Evolutionary conservation across 495 filamentous ascomycete genomes (phyloP).

Genomic region (Venustampulla echinocandica): DNA sequence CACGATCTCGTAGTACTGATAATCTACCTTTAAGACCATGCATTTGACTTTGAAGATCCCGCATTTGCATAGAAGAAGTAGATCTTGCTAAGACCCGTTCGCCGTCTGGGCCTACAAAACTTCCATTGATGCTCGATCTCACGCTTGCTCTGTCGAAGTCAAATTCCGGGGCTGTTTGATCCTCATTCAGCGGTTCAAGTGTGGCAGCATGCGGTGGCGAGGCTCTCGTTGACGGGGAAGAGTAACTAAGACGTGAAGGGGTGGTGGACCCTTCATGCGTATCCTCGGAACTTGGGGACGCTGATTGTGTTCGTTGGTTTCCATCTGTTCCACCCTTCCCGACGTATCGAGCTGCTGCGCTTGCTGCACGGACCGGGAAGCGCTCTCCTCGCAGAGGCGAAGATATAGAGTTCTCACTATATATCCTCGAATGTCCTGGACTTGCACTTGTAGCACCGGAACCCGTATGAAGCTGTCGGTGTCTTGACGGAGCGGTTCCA

Average conservation of each 20-base stretch:
- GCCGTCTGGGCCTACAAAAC: slow-evolving; percentile 11
- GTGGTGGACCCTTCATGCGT: slow-evolving; percentile 1
- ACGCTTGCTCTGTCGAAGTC: slow-evolving; percentile 11
- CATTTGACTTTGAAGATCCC: slow-evolving; percentile 85
- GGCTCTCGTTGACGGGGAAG: slow-evolving; percentile 9
- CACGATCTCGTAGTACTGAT: slow-evolving; percentile 72
- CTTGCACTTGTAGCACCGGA: slow-evolving; percentile 21
- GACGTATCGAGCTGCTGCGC: slow-evolving; percentile 19
- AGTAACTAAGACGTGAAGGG: neutral
- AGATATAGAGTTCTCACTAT: slow-evolving; percentile 48
- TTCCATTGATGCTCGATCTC: slow-evolving; percentile 12
- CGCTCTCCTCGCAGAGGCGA: slow-evolving; percentile 28
- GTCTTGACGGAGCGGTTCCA: slow-evolving; percentile 25
- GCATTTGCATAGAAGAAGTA: slow-evolving; percentile 59
- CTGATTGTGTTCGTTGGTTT: slow-evolving; percentile 5
- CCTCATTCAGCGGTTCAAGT: slow-evolving; percentile 29
- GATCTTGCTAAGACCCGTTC: slow-evolving; percentile 39
- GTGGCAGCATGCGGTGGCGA: slow-evolving; percentile 13
- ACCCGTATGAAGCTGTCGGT: slow-evolving; percentile 27
- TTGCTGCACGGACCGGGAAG: slow-evolving; percentile 16
- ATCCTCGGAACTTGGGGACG: slow-evolving; percentile 7
- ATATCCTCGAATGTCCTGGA: slow-evolving; percentile 47
- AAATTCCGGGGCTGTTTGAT: slow-evolving; percentile 23
- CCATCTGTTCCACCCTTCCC: slow-evolving; percentile 1
- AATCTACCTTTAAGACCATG: slow-evolving; percentile 87